Evolutionary conservation across 202 grass and related monocot genomes (phyloP).

Genomic region (Zizania palustris): DNA sequence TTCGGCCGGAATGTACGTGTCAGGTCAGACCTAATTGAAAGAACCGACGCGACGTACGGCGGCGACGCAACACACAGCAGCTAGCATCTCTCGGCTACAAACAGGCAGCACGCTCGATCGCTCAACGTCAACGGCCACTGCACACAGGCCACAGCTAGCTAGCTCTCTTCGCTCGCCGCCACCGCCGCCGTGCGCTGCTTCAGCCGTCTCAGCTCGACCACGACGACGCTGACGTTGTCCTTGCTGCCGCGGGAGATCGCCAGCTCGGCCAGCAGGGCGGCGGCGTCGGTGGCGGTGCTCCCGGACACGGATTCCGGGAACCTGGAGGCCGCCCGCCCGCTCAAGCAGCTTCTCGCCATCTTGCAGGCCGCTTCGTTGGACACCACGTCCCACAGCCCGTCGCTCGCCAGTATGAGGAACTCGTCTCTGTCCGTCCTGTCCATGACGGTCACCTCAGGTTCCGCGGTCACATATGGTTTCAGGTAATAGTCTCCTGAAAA

Average conservation of each 20-base stretch:
- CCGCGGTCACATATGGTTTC: constrained; percentile 66
- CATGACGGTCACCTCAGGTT: constrained; percentile 63
- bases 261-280: constrained; percentile 53
- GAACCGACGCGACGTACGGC: constrained; percentile 14
- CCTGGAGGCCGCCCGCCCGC: constrained; percentile 44
- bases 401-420: constrained; percentile 76
- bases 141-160: too few relatives aligned
- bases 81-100: too few relatives aligned
- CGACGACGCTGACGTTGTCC: constrained; percentile 78
- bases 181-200: not conserved
- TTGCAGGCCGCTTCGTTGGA: constrained; percentile 62
- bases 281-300: constrained; percentile 62
- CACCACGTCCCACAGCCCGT: constrained; percentile 75
- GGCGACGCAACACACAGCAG: constrained; percentile 7
- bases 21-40: constrained; percentile 28
- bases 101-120: too few relatives aligned
- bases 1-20: constrained; percentile 15
- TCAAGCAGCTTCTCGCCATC: constrained; percentile 59
- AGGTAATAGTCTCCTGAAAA: constrained; percentile 73
- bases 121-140: too few relatives aligned
- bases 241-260: constrained; percentile 58
- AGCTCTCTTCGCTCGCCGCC: constrained; percentile 26
- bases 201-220: constrained; percentile 55
- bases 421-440: constrained; percentile 58
- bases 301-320: constrained; percentile 42